phyloP scores from a whole-genome alignment of 495 filamentous ascomycete genomes.

The Aspergillus leporis region DNA sequence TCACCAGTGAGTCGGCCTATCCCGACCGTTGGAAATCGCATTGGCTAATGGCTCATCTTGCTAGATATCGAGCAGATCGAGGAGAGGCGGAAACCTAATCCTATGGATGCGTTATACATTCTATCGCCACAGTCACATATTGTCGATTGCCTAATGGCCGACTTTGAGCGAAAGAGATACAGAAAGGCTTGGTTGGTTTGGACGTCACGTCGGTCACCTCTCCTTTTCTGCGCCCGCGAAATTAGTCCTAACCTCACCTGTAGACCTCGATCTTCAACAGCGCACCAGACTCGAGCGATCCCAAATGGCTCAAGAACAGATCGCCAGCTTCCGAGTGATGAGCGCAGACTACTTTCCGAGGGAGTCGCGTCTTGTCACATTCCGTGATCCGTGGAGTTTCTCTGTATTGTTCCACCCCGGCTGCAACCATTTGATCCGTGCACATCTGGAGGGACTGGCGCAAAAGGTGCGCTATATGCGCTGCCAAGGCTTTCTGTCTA shows the following conservation, averaged over 20 bases:
- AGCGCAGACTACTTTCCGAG: slow-evolving; percentile 86
- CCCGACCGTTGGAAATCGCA: slow-evolving; percentile 11
- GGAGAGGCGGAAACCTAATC: slow-evolving; percentile 73
- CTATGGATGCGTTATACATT: slow-evolving; percentile 92
- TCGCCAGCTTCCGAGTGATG: slow-evolving; percentile 70
- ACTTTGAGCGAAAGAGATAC: slow-evolving; percentile 82
- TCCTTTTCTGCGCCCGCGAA: neutral
- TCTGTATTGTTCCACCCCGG: slow-evolving; percentile 86
- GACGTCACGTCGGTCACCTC: slow-evolving; percentile 65
- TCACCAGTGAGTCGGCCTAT: slow-evolving; percentile 70
- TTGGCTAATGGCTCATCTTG: slow-evolving; percentile 31
- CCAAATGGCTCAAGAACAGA: slow-evolving; percentile 64
- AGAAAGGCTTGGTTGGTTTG: slow-evolving; percentile 74
- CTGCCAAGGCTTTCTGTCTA: neutral
- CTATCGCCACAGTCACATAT: slow-evolving; percentile 82
- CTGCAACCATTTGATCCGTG: slow-evolving; percentile 78
- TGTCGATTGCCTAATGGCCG: slow-evolving; percentile 89
- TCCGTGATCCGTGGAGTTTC: slow-evolving; percentile 93
- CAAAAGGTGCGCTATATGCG: slow-evolving; percentile 65
- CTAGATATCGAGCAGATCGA: slow-evolving; percentile 92
- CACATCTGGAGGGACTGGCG: slow-evolving; percentile 78
- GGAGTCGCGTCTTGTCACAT: slow-evolving; percentile 88
- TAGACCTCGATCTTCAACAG: slow-evolving; percentile 56
- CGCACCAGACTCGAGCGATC: slow-evolving; percentile 59
- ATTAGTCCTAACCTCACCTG: slow-evolving; percentile 6